phyloP scores from a whole-genome alignment of 2,329 filamentous ascomycete species.

The Teratosphaeria nubilosa region DNA sequence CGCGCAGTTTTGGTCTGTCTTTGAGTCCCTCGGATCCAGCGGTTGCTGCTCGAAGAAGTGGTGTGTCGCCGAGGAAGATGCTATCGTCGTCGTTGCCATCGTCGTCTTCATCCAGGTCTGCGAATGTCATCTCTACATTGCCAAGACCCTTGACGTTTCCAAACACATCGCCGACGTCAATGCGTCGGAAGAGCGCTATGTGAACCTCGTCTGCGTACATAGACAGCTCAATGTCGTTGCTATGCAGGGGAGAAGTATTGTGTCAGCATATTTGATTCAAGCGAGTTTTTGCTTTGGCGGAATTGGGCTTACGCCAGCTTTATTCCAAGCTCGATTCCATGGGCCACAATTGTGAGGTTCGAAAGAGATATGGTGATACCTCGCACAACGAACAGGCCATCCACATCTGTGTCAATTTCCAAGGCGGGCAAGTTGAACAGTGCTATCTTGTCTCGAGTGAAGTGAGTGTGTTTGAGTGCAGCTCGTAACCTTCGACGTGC shows the following conservation, averaged over 20 bases:
- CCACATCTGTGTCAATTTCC: conserved; percentile 45
- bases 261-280: not conserved
- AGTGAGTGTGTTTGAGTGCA: conserved; percentile 35
- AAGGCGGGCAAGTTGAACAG: conserved; percentile 41
- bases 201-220: conserved; percentile 41
- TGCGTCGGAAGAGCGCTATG: conserved; percentile 39
- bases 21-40: conserved; percentile 16
- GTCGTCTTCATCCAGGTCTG: conserved; percentile 26
- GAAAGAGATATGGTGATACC: conserved; percentile 43
- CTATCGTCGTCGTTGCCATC: conserved; percentile 28
- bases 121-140: conserved; percentile 42
- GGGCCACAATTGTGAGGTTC: conserved; percentile 39
- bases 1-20: conserved; percentile 13
- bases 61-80: conserved; percentile 36
- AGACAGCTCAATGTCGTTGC: conserved; percentile 44
- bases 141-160: conserved; percentile 43
- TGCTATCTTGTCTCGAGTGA: conserved; percentile 43
- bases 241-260: conserved; percentile 5
- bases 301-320: not conserved
- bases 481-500: conserved; percentile 28
- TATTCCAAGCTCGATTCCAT: conserved; percentile 42
- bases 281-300: not conserved
- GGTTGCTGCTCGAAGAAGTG: conserved; percentile 36
- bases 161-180: conserved; percentile 44
- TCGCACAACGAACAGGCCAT: conserved; percentile 44